Conservation (phyloP, 768 basidiomycete genomes). For the Fistulinella prunicolor region DNA sequence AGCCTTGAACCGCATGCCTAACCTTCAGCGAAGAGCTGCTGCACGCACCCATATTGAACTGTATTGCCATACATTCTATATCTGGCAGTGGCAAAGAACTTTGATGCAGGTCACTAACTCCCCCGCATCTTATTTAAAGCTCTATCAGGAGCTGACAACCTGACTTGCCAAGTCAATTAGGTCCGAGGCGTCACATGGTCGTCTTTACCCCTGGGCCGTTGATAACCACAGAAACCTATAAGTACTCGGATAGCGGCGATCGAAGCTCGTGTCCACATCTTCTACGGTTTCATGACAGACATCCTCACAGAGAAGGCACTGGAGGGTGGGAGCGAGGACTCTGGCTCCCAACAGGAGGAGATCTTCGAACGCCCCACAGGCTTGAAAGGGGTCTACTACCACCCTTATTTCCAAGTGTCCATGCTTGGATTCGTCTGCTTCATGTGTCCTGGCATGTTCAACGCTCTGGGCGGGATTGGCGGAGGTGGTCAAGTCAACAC, state of each 20-base stretch:
- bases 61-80: too few relatives aligned
- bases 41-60: too few relatives aligned
- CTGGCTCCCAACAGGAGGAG: slow-evolving; percentile 25
- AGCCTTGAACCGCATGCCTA: too few relatives aligned
- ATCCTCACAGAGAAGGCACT: slow-evolving; percentile 16
- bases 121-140: not conserved
- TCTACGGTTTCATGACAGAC: slow-evolving; percentile 15
- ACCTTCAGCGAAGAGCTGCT: too few relatives aligned
- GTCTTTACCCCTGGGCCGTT: not conserved
- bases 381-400: slow-evolving; percentile 52
- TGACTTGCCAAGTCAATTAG: slow-evolving; percentile 5
- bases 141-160: not conserved
- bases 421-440: slow-evolving; percentile 66
- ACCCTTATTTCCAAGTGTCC: slow-evolving; percentile 41
- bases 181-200: slow-evolving; percentile 16
- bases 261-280: not conserved
- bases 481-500: slow-evolving; percentile 72
- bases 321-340: slow-evolving; percentile 30
- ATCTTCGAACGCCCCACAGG: slow-evolving; percentile 49
- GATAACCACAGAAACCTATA: slow-evolving; percentile 7
- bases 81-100: too few relatives aligned
- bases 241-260: slow-evolving; percentile 6
- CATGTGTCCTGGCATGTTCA: slow-evolving; percentile 69
- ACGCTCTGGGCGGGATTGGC: slow-evolving; percentile 76
- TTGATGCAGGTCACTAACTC: not conserved